Percentiles rank a stretch among this genome's conserved stretches.
These are phyloP conservation scores for Neurospora sp. DNA, from an alignment of 2,329 filamentous ascomycete species.

Conservation along the genomic window DNA sequence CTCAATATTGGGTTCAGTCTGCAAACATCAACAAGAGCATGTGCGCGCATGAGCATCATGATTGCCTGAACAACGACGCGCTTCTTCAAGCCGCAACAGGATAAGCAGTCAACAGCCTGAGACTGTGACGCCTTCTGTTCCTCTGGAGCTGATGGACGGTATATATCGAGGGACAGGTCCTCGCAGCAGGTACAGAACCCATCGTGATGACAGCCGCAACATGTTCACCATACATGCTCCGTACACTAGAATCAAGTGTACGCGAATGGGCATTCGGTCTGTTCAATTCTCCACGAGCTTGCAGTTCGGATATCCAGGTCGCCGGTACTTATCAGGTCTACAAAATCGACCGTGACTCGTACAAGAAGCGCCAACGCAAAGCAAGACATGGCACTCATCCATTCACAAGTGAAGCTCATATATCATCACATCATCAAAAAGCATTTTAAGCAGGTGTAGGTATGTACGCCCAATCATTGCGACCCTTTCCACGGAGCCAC, in stretches of 20 bases:
- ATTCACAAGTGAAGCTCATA: background rate
- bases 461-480: conserved; percentile 43
- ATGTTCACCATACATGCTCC: background rate
- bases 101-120: background rate
- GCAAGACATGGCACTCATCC: background rate
- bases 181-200: background rate
- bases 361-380: background rate
- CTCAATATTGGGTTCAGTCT: background rate
- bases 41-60: background rate
- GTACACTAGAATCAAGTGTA: background rate
- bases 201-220: background rate
- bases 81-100: background rate
- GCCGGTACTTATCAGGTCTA: background rate
- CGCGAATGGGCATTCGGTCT: background rate
- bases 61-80: background rate
- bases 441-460: background rate
- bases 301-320: background rate
- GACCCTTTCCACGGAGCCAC: conserved; percentile 31
- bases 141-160: background rate
- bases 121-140: background rate
- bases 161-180: background rate
- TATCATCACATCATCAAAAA: no score
- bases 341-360: no score
- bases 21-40: background rate
- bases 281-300: background rate